phyloP scores from a whole-genome alignment of 140 eudicot genomes.

The Oenanthe javanica region DNA sequence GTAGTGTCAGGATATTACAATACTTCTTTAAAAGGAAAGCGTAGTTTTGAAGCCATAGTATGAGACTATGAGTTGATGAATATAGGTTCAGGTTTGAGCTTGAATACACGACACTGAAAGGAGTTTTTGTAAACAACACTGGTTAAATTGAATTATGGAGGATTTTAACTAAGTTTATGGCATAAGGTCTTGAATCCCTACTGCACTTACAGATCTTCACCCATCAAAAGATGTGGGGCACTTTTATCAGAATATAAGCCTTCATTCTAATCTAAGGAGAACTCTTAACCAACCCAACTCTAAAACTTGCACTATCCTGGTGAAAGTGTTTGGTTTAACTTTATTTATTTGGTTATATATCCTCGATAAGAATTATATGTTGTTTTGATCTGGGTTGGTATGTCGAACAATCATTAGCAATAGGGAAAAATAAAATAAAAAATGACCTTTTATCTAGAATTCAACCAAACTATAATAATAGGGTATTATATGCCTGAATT shows the following conservation, averaged over 20 bases:
- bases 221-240: no score
- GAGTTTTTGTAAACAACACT: not conserved
- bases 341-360: no score
- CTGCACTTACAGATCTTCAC: not conserved
- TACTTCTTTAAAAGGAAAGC: not conserved
- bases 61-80: not conserved
- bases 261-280: not conserved
- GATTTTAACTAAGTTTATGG: not conserved
- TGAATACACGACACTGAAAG: not conserved
- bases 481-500: not conserved
- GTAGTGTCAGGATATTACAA: not conserved
- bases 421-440: not conserved
- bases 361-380: not conserved
- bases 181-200: not conserved
- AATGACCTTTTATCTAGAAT: not conserved
- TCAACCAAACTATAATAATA: not conserved
- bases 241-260: no score
- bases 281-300: not conserved
- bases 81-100: not conserved
- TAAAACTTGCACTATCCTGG: not conserved
- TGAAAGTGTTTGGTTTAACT: no score
- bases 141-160: not conserved
- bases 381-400: not conserved
- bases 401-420: not conserved
- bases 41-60: not conserved